A percentile compares a stretch with the other conserved stretches of the same genome.
phyloP scores from a whole-genome alignment of 805 yeast genomes.

The Candida berthetii region DNA sequence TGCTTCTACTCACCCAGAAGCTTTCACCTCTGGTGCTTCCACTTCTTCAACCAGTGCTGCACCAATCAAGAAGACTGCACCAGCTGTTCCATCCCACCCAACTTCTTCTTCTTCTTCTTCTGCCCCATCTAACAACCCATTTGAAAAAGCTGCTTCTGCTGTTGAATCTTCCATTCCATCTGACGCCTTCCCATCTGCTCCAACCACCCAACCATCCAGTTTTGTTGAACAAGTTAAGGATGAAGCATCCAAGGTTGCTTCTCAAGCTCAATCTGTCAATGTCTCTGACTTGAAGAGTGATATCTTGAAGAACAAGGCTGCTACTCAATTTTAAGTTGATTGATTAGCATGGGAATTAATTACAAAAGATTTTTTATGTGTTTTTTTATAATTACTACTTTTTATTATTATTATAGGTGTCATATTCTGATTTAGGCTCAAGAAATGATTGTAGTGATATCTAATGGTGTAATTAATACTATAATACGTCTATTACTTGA shows the following conservation, averaged over 20 bases:
- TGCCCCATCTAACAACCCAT: conserved; percentile 19
- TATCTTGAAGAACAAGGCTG: conserved; percentile 20
- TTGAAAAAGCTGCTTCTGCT: conserved; percentile 7
- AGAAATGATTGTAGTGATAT: neutral
- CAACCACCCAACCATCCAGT: conserved; percentile 17
- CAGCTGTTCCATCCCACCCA: conserved; percentile 8
- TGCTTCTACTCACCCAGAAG: conserved; percentile 16
- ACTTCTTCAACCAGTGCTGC: conserved; percentile 53
- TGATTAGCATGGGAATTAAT: no score
- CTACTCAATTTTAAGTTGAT: neutral
- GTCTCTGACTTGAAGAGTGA: conserved; percentile 26
- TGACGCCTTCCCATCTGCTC: conserved; percentile 28
- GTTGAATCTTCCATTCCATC: conserved; percentile 10
- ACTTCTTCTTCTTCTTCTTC: neutral
- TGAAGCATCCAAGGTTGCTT: conserved; percentile 5
- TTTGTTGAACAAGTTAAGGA: conserved; percentile 12
- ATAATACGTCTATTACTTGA: no score
- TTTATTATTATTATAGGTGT: neutral
- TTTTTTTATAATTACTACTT: neutral
- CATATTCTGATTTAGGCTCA: neutral
- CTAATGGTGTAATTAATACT: no score
- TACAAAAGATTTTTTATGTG: no score
- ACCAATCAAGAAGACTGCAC: conserved; percentile 14
- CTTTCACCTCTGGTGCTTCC: conserved; percentile 27
- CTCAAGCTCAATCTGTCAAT: conserved; percentile 7